Evolutionary conservation across 1,284 basidiomycete genomes (phyloP), one percentile per base, ranked within the genome.

Genomic region (Golubevia pallescens): DNA sequence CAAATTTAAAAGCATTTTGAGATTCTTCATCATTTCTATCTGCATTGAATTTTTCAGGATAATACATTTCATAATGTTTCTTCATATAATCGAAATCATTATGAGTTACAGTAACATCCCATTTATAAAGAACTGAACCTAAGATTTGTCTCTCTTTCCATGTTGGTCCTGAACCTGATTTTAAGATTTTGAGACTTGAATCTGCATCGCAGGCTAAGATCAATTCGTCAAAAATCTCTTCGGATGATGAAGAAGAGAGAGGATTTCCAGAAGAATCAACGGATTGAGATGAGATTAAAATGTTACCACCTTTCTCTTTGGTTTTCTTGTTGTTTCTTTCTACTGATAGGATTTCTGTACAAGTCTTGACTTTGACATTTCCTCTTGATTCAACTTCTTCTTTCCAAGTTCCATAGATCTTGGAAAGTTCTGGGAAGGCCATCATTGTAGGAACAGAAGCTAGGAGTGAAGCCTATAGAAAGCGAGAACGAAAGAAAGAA

Each of bases 331-430:
- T 76, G 58, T 73, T 67, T 56, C 80, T 64, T 56, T 80, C 69
- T 19, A 90, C 86, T 34, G 84, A 84, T 7, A 81, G 84, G 2
- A 90, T 89, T 65, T 88, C 87, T 57, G 87, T 86, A 38, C 81
- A 78, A 13, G 87, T 85, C 58, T 87, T 83, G 71, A 89, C 86
- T 1, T 78, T 79, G 20, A 88, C 87, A 66, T 87, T 88, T 16
- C 87, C 86, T n/a, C 83, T 76, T n/a, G 87, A 86, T 57, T 86
- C 84, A 1, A 87, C 83, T 23, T 87, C 86, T 32, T 81, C 72
- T 63, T 87, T 86, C 89, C 89, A 90, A 0, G 87, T 86, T 5
- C 85, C 77, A 68, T 89, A 90, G 1, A 89, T 83, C 42, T 87
- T 83, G 5, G 87, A 88, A 1, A 90, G 81, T 62, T 86, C 80